These are phyloP conservation scores for Cucurbita maxima DNA, from an alignment of 306 rosid species.

Conservation along the genomic window DNA sequence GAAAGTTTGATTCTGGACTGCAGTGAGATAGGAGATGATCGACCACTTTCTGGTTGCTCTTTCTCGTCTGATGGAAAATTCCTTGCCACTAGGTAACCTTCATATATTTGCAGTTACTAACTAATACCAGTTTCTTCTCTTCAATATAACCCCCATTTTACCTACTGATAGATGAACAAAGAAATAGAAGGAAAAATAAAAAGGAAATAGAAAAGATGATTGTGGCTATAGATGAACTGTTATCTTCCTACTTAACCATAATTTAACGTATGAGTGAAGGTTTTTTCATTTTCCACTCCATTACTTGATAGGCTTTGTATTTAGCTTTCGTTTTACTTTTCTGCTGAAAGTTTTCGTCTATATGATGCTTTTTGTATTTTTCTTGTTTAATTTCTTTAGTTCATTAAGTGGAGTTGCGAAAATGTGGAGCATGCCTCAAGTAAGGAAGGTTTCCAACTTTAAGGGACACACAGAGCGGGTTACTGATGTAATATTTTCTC, in stretches of 20 bases:
- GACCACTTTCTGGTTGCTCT: constrained; percentile 61
- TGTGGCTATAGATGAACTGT: background rate
- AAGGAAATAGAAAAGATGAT: background rate
- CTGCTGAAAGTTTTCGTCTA: too few relatives aligned
- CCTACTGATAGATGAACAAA: background rate
- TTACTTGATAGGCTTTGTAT: background rate
- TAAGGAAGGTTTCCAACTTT: constrained; percentile 38
- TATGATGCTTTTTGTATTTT: background rate
- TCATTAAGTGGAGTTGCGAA: constrained; percentile 67
- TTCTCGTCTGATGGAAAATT: constrained; percentile 59
- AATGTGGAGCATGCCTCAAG: constrained; percentile 87
- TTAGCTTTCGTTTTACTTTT: background rate
- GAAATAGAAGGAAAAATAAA: background rate
- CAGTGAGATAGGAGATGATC: constrained; percentile 85
- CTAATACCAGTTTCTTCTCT: background rate
- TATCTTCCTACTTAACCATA: background rate
- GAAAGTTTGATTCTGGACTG: constrained; percentile 54
- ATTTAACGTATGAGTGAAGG: background rate
- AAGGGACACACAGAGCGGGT: constrained; percentile 86
- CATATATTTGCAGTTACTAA: background rate
- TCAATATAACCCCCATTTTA: background rate
- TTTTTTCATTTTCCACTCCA: background rate
- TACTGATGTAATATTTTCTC: constrained; percentile 74
- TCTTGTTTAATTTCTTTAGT: constrained; percentile 29
- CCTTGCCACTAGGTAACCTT: constrained; percentile 62